phyloP scores from a whole-genome alignment of 164 flowering plant genomes.

The Liriodendron chinense region DNA sequence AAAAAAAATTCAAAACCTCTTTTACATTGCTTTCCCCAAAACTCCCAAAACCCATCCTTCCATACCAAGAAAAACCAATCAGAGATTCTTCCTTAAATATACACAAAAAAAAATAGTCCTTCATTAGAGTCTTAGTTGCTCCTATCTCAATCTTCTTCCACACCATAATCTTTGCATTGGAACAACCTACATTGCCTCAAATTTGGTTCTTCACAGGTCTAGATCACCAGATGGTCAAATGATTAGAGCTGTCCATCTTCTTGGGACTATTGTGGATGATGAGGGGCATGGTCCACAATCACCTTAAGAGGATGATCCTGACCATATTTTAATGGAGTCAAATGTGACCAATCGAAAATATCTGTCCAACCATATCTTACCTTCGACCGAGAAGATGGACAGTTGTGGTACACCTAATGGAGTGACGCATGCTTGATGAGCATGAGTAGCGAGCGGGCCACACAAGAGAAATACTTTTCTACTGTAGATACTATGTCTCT shows the following conservation, averaged over 20 bases:
- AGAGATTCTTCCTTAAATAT: constrained; percentile 1
- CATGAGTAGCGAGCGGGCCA: background rate
- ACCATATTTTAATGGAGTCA: background rate
- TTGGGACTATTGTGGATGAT: too few species aligned
- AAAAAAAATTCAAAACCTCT: background rate
- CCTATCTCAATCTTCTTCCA: background rate
- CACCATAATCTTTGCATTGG: background rate
- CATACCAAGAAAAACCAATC: background rate
- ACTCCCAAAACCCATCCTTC: background rate
- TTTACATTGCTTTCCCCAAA: constrained; percentile 4
- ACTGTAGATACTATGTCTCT: background rate
- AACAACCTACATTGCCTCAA: background rate
- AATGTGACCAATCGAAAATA: background rate
- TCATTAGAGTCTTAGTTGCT: background rate
- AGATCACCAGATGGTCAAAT: background rate
- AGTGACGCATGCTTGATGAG: background rate
- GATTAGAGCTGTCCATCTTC: too few species aligned
- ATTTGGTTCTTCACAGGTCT: background rate
- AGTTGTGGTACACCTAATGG: background rate
- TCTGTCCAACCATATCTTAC: background rate
- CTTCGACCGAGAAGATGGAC: background rate
- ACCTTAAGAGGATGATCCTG: background rate
- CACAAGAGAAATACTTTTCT: background rate
- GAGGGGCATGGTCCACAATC: background rate
- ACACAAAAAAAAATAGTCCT: constrained; percentile 2